Evolutionary conservation across 2,329 filamentous ascomycete genomes (phyloP).

Genomic region (Curvularia sp.): DNA sequence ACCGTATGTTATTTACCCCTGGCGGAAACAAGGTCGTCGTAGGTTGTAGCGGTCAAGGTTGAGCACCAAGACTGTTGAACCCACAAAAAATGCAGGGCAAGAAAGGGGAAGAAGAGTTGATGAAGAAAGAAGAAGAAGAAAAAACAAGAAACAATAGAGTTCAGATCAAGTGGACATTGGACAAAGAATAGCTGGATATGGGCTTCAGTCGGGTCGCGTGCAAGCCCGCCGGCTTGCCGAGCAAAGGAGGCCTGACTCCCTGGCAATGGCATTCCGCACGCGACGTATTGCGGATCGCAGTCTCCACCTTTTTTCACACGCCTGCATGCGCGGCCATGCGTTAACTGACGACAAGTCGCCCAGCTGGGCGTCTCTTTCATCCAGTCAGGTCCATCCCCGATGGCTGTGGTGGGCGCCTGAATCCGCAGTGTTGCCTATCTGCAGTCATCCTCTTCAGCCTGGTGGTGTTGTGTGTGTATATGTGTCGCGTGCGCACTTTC

Average conservation of each 20-base stretch:
- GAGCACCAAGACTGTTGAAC: neutral
- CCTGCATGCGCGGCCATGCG: constrained; percentile 6
- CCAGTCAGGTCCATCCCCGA: no score
- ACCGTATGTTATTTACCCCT: constrained; percentile 1
- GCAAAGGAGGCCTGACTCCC: constrained; percentile 13
- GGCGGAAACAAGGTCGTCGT: neutral
- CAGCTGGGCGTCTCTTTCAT: no score
- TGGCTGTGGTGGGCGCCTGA: no score
- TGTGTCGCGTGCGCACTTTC: constrained; percentile 1
- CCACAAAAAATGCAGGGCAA: constrained; percentile 6
- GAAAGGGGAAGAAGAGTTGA: constrained; percentile 12
- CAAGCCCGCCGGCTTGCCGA: constrained; percentile 12
- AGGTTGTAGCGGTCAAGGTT: neutral
- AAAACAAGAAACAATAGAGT: constrained; percentile 11
- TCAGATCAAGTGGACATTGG: constrained; percentile 7
- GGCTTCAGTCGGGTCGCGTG: constrained; percentile 14
- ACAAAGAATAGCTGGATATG: neutral
- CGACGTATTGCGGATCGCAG: constrained; percentile 15
- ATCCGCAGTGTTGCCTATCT: neutral
- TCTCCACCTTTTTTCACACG: constrained; percentile 10
- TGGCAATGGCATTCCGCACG: constrained; percentile 3
- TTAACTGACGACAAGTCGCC: neutral
- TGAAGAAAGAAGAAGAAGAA: neutral
- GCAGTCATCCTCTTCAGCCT: constrained; percentile 4
- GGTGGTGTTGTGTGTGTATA: neutral